Evolutionary conservation across 2,329 filamentous ascomycete genomes (phyloP), one percentile per base, ranked within the genome.

Genomic region (Corinectria fuckeliana): DNA sequence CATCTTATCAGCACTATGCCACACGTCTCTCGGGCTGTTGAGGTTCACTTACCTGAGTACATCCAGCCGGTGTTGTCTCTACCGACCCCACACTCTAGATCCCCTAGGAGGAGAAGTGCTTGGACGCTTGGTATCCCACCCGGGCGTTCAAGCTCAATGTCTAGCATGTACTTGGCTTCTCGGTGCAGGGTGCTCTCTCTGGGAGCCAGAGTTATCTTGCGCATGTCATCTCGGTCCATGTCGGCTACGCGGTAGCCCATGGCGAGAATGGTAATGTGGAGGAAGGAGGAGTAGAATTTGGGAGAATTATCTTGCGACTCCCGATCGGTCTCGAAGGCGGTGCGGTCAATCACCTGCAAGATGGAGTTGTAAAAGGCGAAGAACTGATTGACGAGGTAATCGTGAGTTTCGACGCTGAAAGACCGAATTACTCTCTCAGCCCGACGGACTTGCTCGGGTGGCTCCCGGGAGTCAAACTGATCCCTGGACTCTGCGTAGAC

Each of bases 11-110:
- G 41, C n/a, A 25, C 18, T 4, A 18, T 6, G 7, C 10, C 14
- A 5, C 7, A 8, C 8, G 3, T n/a, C 13, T 14, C 11, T n/a
- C n/a, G 8, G 10, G 4, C 2, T 21, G n/a, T 30, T 6, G n/a
- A 3, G 30, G 13, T 16, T 28, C 20, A 38, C 75, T 75, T 69
- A 74, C 81, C 82, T 5, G 79, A 77, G 68, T 84, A 84, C 74
- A 85, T 80, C 82, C 82, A 85, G 3, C 82, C 82, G 1, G 81
- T 75, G 52, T 82, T 82, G 53, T 85, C 82, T 50, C 83, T 73
- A 3, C 82, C 83, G 16, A 84, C 79, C 50, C 80, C 81, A 57
- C 80, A 84, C 64, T 85, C 83, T 5, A 85, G 70, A 59, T 85
- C 82, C 4, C 82, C 80, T 3, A 85, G 73, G 3, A 85, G 68